Base-by-base conservation (phyloP, 2,329 filamentous ascomycete species). In the Chalaropsis ovoidea region DNA sequence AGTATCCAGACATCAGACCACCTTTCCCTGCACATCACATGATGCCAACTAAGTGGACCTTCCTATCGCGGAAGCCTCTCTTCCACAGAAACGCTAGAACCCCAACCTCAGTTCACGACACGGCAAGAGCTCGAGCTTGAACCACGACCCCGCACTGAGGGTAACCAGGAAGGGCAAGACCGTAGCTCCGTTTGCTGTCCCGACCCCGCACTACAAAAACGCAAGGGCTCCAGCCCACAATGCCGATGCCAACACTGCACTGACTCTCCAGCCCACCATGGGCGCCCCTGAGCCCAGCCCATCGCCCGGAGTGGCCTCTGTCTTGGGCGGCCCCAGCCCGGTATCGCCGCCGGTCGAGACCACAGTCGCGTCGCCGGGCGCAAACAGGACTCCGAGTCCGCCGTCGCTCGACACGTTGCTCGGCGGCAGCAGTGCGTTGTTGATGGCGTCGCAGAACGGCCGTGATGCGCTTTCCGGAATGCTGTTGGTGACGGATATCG, bases 401-500 rank as follows among this genome's bases (percentile, higher is more conserved):
- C 49, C 60, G 19, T 65, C 63, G 42, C 61, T 62, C 65, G 79
- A 73, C 66, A 83, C 74, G 61, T 79, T 73, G 11, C 78, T 76
- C 22, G 78, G 76, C 1, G 76, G 71, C 61, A 83, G 73, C 35
- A 85, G 69, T 27, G 78, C 75, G 71, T 85, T 85, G 68, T 80
- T 75, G 52, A 85, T 70, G 1, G 71, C 70, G 64, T 81, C 80
- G 70, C 83, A 85, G 19, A 75, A 74, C 1, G 77, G 75, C n/a
- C 79, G 76, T 67, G 73, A 70, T 24, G 73, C 73, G 22, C 71
- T 70, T 5, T 52, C 24, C 41, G 74, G 72, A 69, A 89, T 88
- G 47, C 76, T 77, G 72, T 89, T 89, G 5, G 85, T 87, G 45
- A 89, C 81, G 2, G 80, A 79, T 69, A 89, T 86, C 19, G 86